Conservation (phyloP, 495 filamentous ascomycete species). For the Tuber aestivum region DNA sequence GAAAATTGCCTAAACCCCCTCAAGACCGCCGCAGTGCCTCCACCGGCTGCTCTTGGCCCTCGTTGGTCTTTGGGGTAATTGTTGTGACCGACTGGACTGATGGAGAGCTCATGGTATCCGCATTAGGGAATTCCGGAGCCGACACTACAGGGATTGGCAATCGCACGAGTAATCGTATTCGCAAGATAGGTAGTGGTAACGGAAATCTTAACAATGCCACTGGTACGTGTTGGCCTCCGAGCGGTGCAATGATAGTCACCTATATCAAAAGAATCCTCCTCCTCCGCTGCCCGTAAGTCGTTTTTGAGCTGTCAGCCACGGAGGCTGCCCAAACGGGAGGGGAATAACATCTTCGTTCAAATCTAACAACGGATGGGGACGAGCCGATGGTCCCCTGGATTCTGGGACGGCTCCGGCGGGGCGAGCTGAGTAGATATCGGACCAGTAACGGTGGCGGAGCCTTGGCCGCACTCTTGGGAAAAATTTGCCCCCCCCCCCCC, state of each 20-base stretch:
- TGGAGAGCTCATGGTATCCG: too few relatives aligned
- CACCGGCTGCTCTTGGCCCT: too few relatives aligned
- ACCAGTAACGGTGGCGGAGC: neutral
- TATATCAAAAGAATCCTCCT: neutral
- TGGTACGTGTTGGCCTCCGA: too few relatives aligned
- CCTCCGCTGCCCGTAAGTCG: too few relatives aligned
- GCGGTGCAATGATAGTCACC: too few relatives aligned
- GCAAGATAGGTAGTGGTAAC: too few relatives aligned
- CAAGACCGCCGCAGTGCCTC: too few relatives aligned
- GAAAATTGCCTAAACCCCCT: too few relatives aligned
- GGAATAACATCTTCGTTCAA: neutral
- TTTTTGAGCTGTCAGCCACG: neutral
- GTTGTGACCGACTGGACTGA: too few relatives aligned
- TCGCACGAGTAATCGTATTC: neutral
- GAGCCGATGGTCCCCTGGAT: neutral
- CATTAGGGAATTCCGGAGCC: too few relatives aligned
- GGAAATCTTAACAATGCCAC: neutral
- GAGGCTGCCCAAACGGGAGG: neutral
- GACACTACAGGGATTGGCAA: too few relatives aligned
- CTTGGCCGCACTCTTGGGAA: neutral
- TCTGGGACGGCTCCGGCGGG: neutral
- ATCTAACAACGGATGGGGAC: neutral
- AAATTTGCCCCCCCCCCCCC: neutral
- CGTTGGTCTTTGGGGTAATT: too few relatives aligned
- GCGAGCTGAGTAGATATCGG: neutral